A percentile compares a stretch with the other conserved stretches of the same genome.
phyloP scores from a whole-genome alignment of 352 stramenopile genomes.

The Globisporangium apiculatum region DNA sequence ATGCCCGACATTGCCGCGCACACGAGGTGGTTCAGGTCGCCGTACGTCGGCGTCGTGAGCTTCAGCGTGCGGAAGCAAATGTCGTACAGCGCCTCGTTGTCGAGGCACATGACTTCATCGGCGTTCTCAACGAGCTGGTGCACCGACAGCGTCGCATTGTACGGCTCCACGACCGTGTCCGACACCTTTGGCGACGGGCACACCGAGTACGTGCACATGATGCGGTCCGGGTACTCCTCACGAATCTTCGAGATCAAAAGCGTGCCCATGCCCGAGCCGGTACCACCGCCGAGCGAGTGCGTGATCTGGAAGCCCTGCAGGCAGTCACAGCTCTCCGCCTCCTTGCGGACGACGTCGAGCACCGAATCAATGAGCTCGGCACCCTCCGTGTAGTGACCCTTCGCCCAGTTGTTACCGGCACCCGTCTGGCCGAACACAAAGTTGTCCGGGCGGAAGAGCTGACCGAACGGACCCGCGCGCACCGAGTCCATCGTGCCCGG shows the following conservation, averaged over 20 bases:
- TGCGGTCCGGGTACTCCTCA: conserved; percentile 98
- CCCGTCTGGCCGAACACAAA: conserved; percentile 98
- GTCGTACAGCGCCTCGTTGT: conserved; percentile 99
- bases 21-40: conserved; percentile 99
- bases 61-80: conserved; percentile 99
- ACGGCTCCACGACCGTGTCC: conserved; percentile 99
- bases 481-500: conserved; percentile 99
- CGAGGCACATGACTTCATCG: conserved; percentile 98
- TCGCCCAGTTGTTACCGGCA: conserved; percentile 99
- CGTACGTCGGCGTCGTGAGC: conserved; percentile 97
- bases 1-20: conserved; percentile 98
- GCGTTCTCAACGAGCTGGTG: conserved; percentile 99
- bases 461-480: conserved; percentile 91
- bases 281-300: conserved; percentile 99
- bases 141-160: conserved; percentile 99
- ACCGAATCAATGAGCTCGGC: conserved; percentile 98
- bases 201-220: conserved; percentile 99
- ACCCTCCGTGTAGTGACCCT: conserved; percentile 99
- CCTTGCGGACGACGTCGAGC: conserved; percentile 98
- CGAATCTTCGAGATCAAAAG: conserved; percentile 98
- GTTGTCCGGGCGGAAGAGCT: conserved; percentile 99
- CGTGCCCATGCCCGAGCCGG: conserved; percentile 98
- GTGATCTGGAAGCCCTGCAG: conserved; percentile 99
- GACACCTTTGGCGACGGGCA: conserved; percentile 98
- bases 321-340: conserved; percentile 97